Evolutionary conservation across 2,329 filamentous ascomycete genomes (phyloP).

Genomic region (Aspergillus brunneoviolaceus): DNA sequence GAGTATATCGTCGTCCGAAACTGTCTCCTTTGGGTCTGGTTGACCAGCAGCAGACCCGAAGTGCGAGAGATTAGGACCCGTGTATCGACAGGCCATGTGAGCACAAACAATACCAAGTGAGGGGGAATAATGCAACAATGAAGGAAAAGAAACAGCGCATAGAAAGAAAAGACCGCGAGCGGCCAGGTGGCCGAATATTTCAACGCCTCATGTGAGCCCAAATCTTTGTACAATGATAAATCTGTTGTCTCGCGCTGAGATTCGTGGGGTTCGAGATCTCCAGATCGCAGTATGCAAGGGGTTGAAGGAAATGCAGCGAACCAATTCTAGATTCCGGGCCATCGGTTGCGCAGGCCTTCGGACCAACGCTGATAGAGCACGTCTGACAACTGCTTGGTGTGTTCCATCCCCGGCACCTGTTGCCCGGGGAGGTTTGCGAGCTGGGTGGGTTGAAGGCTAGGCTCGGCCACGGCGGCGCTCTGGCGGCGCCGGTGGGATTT

Average conservation of each 20-base stretch:
- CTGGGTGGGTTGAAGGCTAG: conserved; percentile 40
- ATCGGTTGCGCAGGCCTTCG: conserved; percentile 73
- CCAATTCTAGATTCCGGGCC: conserved; percentile 47
- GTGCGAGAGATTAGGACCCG: neutral
- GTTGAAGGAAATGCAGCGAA: neutral
- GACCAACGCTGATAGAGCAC: conserved; percentile 90
- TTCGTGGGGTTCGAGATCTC: neutral
- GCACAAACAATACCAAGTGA: conserved; percentile 6
- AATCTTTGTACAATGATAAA: conserved; percentile 32
- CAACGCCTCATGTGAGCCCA: conserved; percentile 22
- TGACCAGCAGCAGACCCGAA: conserved; percentile 16
- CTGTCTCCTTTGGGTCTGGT: neutral
- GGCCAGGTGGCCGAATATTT: conserved; percentile 19
- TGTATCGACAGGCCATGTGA: neutral
- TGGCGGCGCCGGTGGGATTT: conserved; percentile 73
- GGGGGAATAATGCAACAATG: conserved; percentile 10
- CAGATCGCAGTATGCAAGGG: conserved; percentile 3
- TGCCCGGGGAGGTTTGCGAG: conserved; percentile 55
- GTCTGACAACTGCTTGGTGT: conserved; percentile 83
- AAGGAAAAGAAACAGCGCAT: conserved; percentile 14
- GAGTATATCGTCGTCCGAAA: neutral
- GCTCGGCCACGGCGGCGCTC: conserved; percentile 37
- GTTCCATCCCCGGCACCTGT: conserved; percentile 76
- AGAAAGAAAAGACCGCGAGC: conserved; percentile 9
- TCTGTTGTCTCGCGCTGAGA: conserved; percentile 11